Conservation (phyloP, 257 asterid genomes). For the Nyctanthes arbortristis region DNA sequence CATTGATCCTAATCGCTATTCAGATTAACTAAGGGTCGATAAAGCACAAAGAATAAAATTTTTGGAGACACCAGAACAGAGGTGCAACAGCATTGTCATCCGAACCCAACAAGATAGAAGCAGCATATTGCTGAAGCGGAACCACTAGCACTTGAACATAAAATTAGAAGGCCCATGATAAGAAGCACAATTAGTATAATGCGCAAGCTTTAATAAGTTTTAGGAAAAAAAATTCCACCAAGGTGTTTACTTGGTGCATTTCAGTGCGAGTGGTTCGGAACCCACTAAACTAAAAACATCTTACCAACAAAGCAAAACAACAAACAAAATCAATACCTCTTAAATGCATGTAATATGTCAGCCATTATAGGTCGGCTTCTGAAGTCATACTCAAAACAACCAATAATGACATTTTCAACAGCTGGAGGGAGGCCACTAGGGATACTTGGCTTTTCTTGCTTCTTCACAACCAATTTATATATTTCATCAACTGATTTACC, state of each 20-base stretch:
- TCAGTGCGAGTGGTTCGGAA: not conserved
- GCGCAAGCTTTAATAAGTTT: not conserved
- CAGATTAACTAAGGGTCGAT: not conserved
- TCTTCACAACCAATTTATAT: constrained; percentile 39
- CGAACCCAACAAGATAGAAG: not conserved
- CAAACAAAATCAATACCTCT: constrained; percentile 35
- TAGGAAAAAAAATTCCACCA: not conserved
- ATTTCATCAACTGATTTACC: constrained; percentile 53
- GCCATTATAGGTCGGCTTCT: constrained; percentile 60
- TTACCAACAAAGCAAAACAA: not conserved
- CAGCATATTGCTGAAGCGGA: not conserved
- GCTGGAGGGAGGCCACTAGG: constrained; percentile 59
- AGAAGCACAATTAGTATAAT: not conserved
- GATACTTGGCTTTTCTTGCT: constrained; percentile 56
- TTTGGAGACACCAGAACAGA: not conserved
- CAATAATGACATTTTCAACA: constrained; percentile 45
- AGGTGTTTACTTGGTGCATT: not conserved
- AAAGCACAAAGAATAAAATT: not conserved
- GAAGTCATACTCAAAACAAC: constrained; percentile 61
- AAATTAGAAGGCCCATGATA: not conserved
- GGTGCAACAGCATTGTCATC: not conserved
- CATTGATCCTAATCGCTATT: not conserved
- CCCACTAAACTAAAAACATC: not conserved
- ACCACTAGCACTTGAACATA: not conserved
- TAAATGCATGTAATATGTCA: constrained; percentile 54